These are phyloP conservation scores for Eucalyptus victrix DNA, from an alignment of 345 rosid species.

Conservation along the genomic window DNA sequence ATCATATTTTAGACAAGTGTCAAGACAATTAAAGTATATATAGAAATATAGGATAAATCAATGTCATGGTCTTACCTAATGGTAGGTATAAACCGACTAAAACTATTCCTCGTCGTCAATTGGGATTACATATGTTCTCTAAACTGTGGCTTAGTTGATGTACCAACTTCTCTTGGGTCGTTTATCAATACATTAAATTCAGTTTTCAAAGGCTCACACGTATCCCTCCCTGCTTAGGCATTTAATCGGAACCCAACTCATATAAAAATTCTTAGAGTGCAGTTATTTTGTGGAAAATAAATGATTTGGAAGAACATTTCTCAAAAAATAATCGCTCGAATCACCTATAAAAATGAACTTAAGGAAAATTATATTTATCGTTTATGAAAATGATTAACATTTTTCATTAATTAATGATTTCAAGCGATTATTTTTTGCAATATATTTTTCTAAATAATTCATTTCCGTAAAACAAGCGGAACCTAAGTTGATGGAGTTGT, in stretches of 20 bases:
- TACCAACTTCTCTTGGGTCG: not conserved
- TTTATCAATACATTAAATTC: not conserved
- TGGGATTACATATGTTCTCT: not conserved
- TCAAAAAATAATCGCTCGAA: too few species aligned
- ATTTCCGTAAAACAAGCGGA: rapidly evolving
- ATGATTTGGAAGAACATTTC: too few species aligned
- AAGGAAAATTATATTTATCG: rapidly evolving
- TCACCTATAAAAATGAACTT: too few species aligned
- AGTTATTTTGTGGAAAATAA: rapidly evolving
- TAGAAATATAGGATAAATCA: not conserved
- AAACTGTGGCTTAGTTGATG: not conserved
- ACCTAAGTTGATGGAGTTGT: not conserved
- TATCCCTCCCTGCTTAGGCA: not conserved
- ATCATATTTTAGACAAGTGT: not conserved
- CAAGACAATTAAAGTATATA: not conserved
- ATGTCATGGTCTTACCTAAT: not conserved
- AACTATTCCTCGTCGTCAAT: not conserved
- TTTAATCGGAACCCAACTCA: not conserved
- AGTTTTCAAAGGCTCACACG: not conserved
- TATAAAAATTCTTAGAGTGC: too few species aligned
- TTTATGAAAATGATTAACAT: not conserved
- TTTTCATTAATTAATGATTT: not conserved
- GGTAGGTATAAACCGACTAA: not conserved
- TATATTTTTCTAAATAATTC: not conserved
- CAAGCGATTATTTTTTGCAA: not conserved